Evolutionary conservation across 2,329 filamentous ascomycete species (phyloP).

Genomic region (Chaetomium strumarium): DNA sequence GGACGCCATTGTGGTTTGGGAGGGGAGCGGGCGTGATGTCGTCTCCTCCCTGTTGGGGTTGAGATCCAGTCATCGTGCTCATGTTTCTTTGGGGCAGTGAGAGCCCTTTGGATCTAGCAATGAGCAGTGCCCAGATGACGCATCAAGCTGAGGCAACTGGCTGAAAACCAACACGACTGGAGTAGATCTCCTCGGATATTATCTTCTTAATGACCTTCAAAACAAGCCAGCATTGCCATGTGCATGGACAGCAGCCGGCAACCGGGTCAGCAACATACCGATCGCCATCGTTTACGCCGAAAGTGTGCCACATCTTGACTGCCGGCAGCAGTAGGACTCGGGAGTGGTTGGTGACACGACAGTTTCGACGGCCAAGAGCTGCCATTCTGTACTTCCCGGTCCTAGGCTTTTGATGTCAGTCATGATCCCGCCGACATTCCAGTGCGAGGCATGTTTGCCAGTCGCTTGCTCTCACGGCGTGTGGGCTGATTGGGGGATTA

Average conservation of each 20-base stretch:
- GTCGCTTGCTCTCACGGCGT: not conserved
- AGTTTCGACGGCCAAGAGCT: not conserved
- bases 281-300: conserved; percentile 5
- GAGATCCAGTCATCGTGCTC: not conserved
- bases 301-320: not conserved
- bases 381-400: not conserved
- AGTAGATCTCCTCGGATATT: conserved; percentile 1
- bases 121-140: too few relatives aligned
- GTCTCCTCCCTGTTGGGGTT: conserved; percentile 2
- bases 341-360: not conserved
- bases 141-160: too few relatives aligned
- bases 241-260: not conserved
- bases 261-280: not conserved
- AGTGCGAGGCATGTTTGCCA: not conserved
- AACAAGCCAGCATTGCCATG: not conserved
- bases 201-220: not conserved
- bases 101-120: too few relatives aligned
- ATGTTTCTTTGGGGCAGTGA: not conserved
- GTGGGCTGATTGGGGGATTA: conserved; percentile 2
- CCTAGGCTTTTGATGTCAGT: not conserved
- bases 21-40: conserved; percentile 25
- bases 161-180: conserved; percentile 4
- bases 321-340: not conserved
- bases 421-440: too few relatives aligned
- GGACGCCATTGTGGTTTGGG: not conserved